These are phyloP conservation scores for Gigaspora rosea DNA, from an alignment of 192 early-diverging fungal species.

Conservation along the genomic window DNA sequence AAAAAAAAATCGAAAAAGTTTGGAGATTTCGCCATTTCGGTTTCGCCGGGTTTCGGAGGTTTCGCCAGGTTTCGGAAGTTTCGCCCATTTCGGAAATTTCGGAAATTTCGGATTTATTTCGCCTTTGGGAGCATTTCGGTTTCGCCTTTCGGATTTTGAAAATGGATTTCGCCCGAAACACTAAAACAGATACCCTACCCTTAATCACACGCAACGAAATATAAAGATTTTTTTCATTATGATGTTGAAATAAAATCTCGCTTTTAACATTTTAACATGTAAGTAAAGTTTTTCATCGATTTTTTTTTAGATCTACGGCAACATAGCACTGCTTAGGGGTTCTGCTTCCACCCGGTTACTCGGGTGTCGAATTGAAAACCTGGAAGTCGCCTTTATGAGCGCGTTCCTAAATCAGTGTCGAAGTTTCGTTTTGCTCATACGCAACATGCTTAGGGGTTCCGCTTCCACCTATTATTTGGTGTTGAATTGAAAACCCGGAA, in stretches of 20 bases:
- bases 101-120: no score
- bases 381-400: slow-evolving; percentile 28
- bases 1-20: no score
- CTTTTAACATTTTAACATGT: slow-evolving; percentile 28
- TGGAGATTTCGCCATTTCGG: no score
- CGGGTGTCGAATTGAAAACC: slow-evolving; percentile 26
- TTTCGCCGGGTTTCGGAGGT: no score
- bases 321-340: slow-evolving; percentile 27
- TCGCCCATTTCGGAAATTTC: no score
- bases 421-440: slow-evolving; percentile 29
- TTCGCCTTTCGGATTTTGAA: no score
- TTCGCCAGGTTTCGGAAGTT: no score
- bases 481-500: slow-evolving; percentile 30
- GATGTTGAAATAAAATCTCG: slow-evolving; percentile 26
- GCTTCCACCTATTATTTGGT: slow-evolving; percentile 28
- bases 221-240: no score
- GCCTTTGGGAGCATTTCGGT: no score
- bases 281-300: slow-evolving; percentile 27
- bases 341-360: slow-evolving; percentile 28
- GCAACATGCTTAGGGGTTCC: slow-evolving; percentile 29
- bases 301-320: slow-evolving; percentile 25
- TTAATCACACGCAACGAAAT: no score
- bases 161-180: no score
- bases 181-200: no score
- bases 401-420: slow-evolving; percentile 28